These are phyloP conservation scores for Auxenochlorella pyrenoidosa DNA, from an alignment of 139 green algal species.

Conservation along the genomic window DNA sequence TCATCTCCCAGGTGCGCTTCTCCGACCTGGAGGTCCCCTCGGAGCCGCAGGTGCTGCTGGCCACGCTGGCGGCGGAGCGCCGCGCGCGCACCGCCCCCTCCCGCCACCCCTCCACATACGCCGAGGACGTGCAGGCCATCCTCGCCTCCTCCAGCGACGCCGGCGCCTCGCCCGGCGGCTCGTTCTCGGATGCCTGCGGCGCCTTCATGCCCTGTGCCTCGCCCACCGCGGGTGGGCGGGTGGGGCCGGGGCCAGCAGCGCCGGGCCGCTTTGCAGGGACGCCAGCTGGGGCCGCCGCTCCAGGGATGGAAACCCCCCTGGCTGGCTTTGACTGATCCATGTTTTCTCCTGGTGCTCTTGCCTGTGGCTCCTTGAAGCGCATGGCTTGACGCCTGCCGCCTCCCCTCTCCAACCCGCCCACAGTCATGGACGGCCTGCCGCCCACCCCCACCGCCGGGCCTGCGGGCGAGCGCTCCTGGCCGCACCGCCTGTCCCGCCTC, in stretches of 20 bases:
- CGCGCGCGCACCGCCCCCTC: conserved; percentile 31
- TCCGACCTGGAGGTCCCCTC: conserved; percentile 69
- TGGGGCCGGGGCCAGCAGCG: not conserved
- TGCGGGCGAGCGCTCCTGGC: not conserved
- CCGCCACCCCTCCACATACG: conserved; percentile 55
- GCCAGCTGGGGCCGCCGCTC: too few species aligned
- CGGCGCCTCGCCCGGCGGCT: not conserved
- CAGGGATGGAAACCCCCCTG: not conserved
- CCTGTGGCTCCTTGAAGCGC: too few species aligned
- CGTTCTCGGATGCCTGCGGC: not conserved
- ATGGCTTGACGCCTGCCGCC: not conserved
- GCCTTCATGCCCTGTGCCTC: conserved; percentile 16
- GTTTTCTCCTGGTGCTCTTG: not conserved
- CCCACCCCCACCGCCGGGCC: conserved; percentile 10
- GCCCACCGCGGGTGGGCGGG: conserved; percentile 12
- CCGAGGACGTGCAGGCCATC: conserved; percentile 59
- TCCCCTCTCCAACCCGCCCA: not conserved
- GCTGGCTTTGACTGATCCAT: not conserved
- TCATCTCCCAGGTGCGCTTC: conserved; percentile 72
- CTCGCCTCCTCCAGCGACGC: not conserved
- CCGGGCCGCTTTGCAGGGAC: not conserved
- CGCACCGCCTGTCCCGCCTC: conserved; percentile 43
- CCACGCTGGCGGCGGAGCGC: conserved; percentile 44
- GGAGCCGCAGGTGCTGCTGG: conserved; percentile 63
- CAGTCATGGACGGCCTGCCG: conserved; percentile 29